Evolutionary conservation across 2,329 filamentous ascomycete genomes (phyloP).

Genomic region (Pezizomycotina sp.): DNA sequence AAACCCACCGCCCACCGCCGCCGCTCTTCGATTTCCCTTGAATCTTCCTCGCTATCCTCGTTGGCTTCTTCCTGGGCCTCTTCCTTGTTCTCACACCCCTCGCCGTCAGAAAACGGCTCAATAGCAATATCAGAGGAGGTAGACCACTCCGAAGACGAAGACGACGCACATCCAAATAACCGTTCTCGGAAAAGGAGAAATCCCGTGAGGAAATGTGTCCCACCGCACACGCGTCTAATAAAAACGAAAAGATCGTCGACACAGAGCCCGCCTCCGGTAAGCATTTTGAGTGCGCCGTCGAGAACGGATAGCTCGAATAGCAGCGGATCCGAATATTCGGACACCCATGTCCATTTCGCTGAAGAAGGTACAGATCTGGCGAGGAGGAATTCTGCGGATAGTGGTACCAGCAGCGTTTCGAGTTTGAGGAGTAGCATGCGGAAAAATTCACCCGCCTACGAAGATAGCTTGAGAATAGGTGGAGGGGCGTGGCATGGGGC

Average conservation of each 20-base stretch:
- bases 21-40: slow-evolving; percentile 10
- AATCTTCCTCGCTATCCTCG: slow-evolving; percentile 8
- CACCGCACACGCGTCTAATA: slow-evolving; percentile 14
- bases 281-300: too few relatives aligned
- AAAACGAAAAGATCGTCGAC: slow-evolving; percentile 8
- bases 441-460: too few relatives aligned
- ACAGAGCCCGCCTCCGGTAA: slow-evolving; percentile 11
- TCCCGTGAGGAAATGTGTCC: slow-evolving; percentile 10
- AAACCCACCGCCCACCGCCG: slow-evolving; percentile 9
- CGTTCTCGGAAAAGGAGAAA: slow-evolving; percentile 16
- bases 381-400: too few relatives aligned
- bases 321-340: too few relatives aligned
- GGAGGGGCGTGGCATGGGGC: too few relatives aligned
- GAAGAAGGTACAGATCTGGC: too few relatives aligned
- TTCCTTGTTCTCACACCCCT: slow-evolving; percentile 5
- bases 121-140: background rate
- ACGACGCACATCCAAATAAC: slow-evolving; percentile 1
- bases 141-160: background rate
- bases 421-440: too few relatives aligned
- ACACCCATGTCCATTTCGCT: too few relatives aligned
- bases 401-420: too few relatives aligned
- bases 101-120: slow-evolving; percentile 6
- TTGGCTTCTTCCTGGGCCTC: slow-evolving; percentile 7
- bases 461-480: too few relatives aligned
- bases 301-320: too few relatives aligned